Evolutionary conservation across 2,329 filamentous ascomycete genomes (phyloP).

Genomic region (Akanthomyces lecanii): DNA sequence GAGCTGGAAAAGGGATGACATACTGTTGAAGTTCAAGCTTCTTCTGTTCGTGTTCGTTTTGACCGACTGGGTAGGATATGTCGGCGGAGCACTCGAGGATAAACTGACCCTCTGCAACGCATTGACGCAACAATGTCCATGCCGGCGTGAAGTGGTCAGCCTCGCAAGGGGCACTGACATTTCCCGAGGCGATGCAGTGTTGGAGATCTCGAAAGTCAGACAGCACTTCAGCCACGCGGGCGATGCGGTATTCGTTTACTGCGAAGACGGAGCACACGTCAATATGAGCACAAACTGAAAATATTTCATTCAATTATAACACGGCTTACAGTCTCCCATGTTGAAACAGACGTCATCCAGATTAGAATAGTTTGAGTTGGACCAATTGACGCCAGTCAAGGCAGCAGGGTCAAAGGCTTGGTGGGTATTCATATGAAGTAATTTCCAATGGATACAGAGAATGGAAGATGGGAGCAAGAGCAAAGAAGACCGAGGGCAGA

Average conservation of each 20-base stretch:
- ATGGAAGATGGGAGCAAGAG: not conserved
- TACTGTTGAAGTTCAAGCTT: conserved; percentile 62
- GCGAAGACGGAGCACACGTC: not conserved
- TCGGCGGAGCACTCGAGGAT: conserved; percentile 63
- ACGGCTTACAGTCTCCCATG: conserved; percentile 8
- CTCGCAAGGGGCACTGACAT: conserved; percentile 49
- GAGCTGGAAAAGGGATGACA: conserved; percentile 23
- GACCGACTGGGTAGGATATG: conserved; percentile 50
- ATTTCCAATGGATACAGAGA: not conserved
- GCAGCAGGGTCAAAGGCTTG: not conserved
- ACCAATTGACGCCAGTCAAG: conserved; percentile 2
- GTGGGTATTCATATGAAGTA: conserved; percentile 13
- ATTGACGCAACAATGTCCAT: conserved; percentile 59
- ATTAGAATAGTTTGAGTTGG: not conserved
- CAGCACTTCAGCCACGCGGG: conserved; percentile 58
- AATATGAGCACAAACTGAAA: not conserved
- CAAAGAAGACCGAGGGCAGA: not conserved
- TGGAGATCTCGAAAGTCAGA: conserved; percentile 59
- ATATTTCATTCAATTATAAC: too few species aligned
- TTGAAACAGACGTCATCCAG: not conserved
- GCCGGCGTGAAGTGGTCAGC: conserved; percentile 62
- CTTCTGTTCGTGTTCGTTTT: conserved; percentile 52
- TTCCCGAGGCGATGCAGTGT: conserved; percentile 56
- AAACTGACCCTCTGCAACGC: conserved; percentile 58
- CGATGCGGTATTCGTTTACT: conserved; percentile 59